phyloP scores from a whole-genome alignment of 352 stramenopile genomes.

The Phytophthora citrophthora region DNA sequence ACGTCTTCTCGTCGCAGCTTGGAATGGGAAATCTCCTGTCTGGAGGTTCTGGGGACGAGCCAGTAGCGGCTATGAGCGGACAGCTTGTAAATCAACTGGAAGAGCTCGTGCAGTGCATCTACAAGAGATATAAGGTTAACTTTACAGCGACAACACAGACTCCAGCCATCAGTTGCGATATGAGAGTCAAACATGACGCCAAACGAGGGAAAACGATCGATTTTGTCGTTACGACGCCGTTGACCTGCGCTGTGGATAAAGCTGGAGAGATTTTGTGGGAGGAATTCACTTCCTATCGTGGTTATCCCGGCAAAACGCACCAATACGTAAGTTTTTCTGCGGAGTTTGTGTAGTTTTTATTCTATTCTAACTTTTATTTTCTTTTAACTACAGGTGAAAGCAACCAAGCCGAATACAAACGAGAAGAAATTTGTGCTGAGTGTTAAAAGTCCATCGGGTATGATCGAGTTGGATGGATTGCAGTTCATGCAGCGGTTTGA shows the following conservation, averaged over 20 bases:
- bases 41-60: background rate
- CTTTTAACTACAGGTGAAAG: conserved; percentile 17
- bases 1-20: conserved; percentile 3
- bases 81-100: conserved; percentile 16
- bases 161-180: conserved; percentile 25
- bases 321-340: conserved; percentile 18
- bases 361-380: background rate
- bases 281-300: conserved; percentile 27
- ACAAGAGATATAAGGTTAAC: conserved; percentile 4
- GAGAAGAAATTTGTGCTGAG: conserved; percentile 34
- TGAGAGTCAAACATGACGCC: conserved; percentile 21
- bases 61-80: background rate
- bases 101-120: conserved; percentile 12
- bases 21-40: background rate
- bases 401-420: conserved; percentile 14
- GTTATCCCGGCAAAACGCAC: conserved; percentile 31
- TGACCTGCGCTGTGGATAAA: conserved; percentile 24
- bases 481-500: conserved; percentile 39
- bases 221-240: conserved; percentile 31
- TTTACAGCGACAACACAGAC: background rate
- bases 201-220: conserved; percentile 26
- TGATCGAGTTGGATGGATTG: conserved; percentile 24
- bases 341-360: background rate
- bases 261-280: conserved; percentile 28
- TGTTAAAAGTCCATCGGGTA: conserved; percentile 9